Percentiles rank a stretch among this genome's conserved stretches.
Conservation (phyloP, 805 yeast species). For the Candida odintsovae region DNA sequence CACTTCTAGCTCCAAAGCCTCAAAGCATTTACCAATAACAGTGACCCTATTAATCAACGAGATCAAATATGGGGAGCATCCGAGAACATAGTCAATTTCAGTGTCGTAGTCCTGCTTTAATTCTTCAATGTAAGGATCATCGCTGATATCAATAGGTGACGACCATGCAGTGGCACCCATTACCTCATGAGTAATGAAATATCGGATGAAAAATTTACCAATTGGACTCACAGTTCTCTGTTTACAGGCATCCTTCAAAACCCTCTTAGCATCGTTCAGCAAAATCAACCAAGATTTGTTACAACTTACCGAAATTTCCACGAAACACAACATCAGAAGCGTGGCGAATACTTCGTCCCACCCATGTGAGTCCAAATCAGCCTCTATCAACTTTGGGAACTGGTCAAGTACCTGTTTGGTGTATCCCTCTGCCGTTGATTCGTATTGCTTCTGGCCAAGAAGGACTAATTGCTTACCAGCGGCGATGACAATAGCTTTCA, state of each 20-base stretch:
- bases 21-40: conserved; percentile 31
- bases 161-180: conserved; percentile 39
- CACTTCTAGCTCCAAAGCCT: conserved; percentile 27
- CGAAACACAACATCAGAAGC: conserved; percentile 33
- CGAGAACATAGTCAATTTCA: conserved; percentile 33
- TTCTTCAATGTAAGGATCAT: conserved; percentile 26
- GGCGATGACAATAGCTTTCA: conserved; percentile 31
- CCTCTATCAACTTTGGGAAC: conserved; percentile 26
- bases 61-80: conserved; percentile 34
- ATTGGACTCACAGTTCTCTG: conserved; percentile 26
- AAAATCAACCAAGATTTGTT: conserved; percentile 33
- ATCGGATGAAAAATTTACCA: conserved; percentile 31
- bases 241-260: conserved; percentile 23
- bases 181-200: conserved; percentile 36
- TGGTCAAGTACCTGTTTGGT: conserved; percentile 25
- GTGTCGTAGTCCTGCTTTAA: conserved; percentile 30
- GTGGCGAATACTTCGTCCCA: conserved; percentile 39
- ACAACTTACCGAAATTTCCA: conserved; percentile 37
- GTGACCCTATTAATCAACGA: conserved; percentile 32
- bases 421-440: conserved; percentile 24
- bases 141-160: conserved; percentile 18
- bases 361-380: conserved; percentile 21
- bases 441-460: conserved; percentile 25
- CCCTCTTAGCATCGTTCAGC: conserved; percentile 32
- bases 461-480: conserved; percentile 31